Percentiles rank a stretch among this genome's conserved stretches.
Conservation (phyloP, 2,329 filamentous ascomycete genomes). For the Claviceps maximensis region DNA sequence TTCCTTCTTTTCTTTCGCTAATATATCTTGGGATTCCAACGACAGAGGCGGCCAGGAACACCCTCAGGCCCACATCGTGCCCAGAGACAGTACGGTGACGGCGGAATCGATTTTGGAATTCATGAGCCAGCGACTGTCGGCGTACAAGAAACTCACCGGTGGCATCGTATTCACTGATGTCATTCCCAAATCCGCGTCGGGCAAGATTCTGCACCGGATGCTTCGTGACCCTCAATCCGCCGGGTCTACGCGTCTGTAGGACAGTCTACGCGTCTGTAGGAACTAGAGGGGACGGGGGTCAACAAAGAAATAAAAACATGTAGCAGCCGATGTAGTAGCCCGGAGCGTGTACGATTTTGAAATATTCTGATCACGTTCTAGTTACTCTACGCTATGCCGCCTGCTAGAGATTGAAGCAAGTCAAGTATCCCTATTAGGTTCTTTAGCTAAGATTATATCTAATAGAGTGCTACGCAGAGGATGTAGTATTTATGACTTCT, state of each 20-base stretch:
- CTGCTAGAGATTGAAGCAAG: too few relatives aligned
- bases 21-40: neutral
- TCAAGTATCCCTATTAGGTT: too few relatives aligned
- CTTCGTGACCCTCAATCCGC: conserved; percentile 40
- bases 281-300: too few relatives aligned
- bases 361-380: too few relatives aligned
- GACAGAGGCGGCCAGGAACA: neutral
- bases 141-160: conserved; percentile 53
- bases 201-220: conserved; percentile 58
- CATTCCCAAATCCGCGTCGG: conserved; percentile 61
- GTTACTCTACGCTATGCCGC: too few relatives aligned
- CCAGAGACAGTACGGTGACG: neutral
- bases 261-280: too few relatives aligned
- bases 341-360: too few relatives aligned
- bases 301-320: too few relatives aligned
- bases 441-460: too few relatives aligned
- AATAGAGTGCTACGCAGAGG: too few relatives aligned
- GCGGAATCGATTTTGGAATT: neutral
- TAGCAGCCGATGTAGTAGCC: too few relatives aligned
- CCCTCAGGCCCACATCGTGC: conserved; percentile 35
- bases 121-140: neutral
- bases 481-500: too few relatives aligned
- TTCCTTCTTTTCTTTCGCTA: neutral
- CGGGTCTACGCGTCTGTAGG: neutral
- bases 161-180: conserved; percentile 49